phyloP scores from a whole-genome alignment of 2,329 filamentous ascomycete genomes.

The Apiospora marii region DNA sequence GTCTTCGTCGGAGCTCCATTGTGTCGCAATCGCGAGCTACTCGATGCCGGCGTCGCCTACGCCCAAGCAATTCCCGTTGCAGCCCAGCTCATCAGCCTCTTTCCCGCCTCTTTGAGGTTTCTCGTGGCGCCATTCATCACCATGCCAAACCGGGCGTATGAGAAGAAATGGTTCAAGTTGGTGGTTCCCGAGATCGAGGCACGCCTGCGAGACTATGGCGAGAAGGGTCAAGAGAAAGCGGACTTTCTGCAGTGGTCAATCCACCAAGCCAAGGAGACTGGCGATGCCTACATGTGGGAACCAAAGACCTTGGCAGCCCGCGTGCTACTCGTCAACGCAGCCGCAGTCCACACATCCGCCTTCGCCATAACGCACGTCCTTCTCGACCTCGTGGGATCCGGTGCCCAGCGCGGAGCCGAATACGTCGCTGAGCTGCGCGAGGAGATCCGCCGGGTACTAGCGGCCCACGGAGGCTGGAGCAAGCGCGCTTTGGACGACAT shows the following conservation, averaged over 20 bases:
- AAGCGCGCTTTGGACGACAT: constrained; percentile 45
- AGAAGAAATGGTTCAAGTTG: constrained; percentile 30
- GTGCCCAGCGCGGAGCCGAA: constrained; percentile 32
- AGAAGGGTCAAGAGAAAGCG: constrained; percentile 25
- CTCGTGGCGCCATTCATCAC: constrained; percentile 32
- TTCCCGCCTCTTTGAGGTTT: constrained; percentile 31
- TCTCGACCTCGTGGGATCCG: constrained; percentile 51
- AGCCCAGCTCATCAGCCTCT: constrained; percentile 30
- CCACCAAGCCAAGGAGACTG: constrained; percentile 31
- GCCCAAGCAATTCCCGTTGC: constrained; percentile 32
- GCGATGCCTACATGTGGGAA: constrained; percentile 31
- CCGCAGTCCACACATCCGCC: constrained; percentile 49
- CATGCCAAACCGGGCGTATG: constrained; percentile 33
- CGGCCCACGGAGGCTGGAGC: constrained; percentile 42
- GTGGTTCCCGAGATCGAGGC: constrained; percentile 32
- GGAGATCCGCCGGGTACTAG: constrained; percentile 48
- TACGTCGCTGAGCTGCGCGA: constrained; percentile 53
- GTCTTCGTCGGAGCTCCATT: constrained; percentile 34
- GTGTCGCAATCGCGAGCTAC: constrained; percentile 33
- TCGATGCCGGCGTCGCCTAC: constrained; percentile 33
- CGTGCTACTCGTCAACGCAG: constrained; percentile 45
- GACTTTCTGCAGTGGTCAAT: constrained; percentile 37
- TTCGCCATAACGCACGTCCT: constrained; percentile 43
- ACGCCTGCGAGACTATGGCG: constrained; percentile 29
- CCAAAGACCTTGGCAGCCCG: constrained; percentile 38